These are phyloP conservation scores for Russula abietina DNA, from an alignment of 768 basidiomycete genomes.

Conservation along the genomic window DNA sequence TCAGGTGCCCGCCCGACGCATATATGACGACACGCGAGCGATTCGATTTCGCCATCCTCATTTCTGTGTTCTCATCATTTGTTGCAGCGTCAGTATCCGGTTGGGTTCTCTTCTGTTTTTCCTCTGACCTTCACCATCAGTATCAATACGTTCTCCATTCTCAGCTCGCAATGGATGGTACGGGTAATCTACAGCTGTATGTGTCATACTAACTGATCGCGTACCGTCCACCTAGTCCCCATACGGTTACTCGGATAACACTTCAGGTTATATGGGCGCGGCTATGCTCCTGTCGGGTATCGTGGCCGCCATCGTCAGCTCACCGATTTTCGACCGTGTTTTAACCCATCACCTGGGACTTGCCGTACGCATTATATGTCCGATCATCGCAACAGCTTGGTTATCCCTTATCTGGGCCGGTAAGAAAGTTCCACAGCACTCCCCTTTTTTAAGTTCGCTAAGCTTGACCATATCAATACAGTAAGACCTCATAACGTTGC, in stretches of 20 bases:
- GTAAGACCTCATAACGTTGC: slow-evolving; percentile 57
- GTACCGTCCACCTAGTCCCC: slow-evolving; percentile 45
- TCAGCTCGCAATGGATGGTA: slow-evolving; percentile 66
- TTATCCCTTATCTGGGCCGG: slow-evolving; percentile 77
- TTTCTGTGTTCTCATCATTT: slow-evolving; percentile 55
- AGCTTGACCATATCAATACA: slow-evolving; percentile 27
- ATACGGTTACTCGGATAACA: slow-evolving; percentile 59
- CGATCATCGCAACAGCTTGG: slow-evolving; percentile 59
- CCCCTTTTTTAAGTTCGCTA: neutral
- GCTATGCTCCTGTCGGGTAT: slow-evolving; percentile 65
- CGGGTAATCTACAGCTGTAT: slow-evolving; percentile 24
- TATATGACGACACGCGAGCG: slow-evolving; percentile 63
- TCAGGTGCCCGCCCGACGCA: slow-evolving; percentile 35
- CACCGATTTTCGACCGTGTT: slow-evolving; percentile 79
- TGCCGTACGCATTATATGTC: slow-evolving; percentile 53
- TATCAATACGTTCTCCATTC: slow-evolving; percentile 55
- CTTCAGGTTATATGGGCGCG: slow-evolving; percentile 67
- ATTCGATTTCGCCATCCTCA: slow-evolving; percentile 60
- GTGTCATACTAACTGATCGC: neutral
- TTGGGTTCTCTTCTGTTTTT: neutral
- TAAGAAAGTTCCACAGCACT: slow-evolving; percentile 33
- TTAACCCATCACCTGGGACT: slow-evolving; percentile 66
- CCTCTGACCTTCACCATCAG: slow-evolving; percentile 32
- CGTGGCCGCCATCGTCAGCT: slow-evolving; percentile 55
- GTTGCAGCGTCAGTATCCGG: slow-evolving; percentile 51